Percentiles rank a stretch among this genome's conserved stretches.
phyloP scores from a whole-genome alignment of 2,329 filamentous ascomycete genomes.

The Phialophora macrospora region DNA sequence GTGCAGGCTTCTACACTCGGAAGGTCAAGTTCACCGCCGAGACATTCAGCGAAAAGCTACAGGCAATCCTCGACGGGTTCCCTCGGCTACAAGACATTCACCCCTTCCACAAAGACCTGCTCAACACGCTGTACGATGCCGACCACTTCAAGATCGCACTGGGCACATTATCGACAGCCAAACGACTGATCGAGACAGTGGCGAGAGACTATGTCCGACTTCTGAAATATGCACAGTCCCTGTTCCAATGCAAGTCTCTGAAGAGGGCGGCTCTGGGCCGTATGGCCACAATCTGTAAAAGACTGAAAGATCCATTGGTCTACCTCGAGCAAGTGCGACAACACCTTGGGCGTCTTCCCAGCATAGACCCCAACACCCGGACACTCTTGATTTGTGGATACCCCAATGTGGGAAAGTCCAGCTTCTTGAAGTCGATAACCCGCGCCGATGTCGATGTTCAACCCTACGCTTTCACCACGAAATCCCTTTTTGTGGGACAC shows the following conservation, averaged over 20 bases:
- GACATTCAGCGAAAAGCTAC: constrained; percentile 93
- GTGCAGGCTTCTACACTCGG: constrained; percentile 85
- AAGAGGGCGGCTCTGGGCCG: constrained; percentile 95
- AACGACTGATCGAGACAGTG: constrained; percentile 95
- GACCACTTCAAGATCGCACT: constrained; percentile 98
- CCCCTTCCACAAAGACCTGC: constrained; percentile 86
- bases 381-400: constrained; percentile 97
- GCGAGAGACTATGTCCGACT: constrained; percentile 94
- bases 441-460: constrained; percentile 95
- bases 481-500: constrained; percentile 95
- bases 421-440: constrained; percentile 89
- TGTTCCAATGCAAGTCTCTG: constrained; percentile 99
- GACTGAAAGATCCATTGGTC: constrained; percentile 89
- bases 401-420: constrained; percentile 96
- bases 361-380: constrained; percentile 97
- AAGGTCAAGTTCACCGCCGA: constrained; percentile 99
- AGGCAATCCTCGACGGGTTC: constrained; percentile 88
- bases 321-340: constrained; percentile 97
- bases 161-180: constrained; percentile 92
- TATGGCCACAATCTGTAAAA: constrained; percentile 96
- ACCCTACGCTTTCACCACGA: constrained; percentile 98
- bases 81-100: constrained; percentile 92
- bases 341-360: constrained; percentile 93
- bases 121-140: constrained; percentile 98
- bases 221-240: constrained; percentile 92